A percentile compares a stretch with the other conserved stretches of the same genome.
phyloP scores from a whole-genome alignment of 768 basidiomycete genomes.

The Serendipita sp. region DNA sequence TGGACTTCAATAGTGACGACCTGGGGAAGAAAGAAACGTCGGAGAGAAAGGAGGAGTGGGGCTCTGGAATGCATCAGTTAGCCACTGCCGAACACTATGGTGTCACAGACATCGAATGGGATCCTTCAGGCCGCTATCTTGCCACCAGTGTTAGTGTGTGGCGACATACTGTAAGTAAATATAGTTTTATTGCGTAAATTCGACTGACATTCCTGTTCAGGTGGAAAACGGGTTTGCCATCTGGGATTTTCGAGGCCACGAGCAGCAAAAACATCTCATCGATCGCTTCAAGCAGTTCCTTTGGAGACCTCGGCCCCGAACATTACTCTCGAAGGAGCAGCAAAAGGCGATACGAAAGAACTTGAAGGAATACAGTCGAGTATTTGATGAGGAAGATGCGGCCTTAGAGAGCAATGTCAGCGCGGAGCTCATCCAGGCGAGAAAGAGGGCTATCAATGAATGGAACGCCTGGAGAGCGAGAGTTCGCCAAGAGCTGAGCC shows the following conservation, averaged over 20 bases:
- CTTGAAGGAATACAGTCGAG: slow-evolving; percentile 76
- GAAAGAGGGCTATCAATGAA: slow-evolving; percentile 88
- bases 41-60: slow-evolving; percentile 55
- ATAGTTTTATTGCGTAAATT: slow-evolving; percentile 2
- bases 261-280: slow-evolving; percentile 71
- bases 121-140: slow-evolving; percentile 86
- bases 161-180: slow-evolving; percentile 66
- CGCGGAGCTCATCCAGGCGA: slow-evolving; percentile 78
- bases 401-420: slow-evolving; percentile 89
- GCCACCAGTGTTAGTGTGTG: slow-evolving; percentile 89
- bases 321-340: slow-evolving; percentile 73
- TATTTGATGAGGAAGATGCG: slow-evolving; percentile 94
- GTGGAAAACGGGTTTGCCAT: slow-evolving; percentile 92
- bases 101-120: slow-evolving; percentile 96
- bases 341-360: slow-evolving; percentile 77
- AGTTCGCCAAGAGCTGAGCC: slow-evolving; percentile 49
- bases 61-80: slow-evolving; percentile 69
- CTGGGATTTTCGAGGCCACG: slow-evolving; percentile 98
- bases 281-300: slow-evolving; percentile 98
- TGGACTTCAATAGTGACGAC: slow-evolving; percentile 71
- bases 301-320: slow-evolving; percentile 91
- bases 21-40: slow-evolving; percentile 30
- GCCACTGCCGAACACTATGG: slow-evolving; percentile 89
- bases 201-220: slow-evolving; percentile 26
- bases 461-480: slow-evolving; percentile 94